Conservation (phyloP, 495 filamentous ascomycete species). For the Trichoderma asperelloides region DNA sequence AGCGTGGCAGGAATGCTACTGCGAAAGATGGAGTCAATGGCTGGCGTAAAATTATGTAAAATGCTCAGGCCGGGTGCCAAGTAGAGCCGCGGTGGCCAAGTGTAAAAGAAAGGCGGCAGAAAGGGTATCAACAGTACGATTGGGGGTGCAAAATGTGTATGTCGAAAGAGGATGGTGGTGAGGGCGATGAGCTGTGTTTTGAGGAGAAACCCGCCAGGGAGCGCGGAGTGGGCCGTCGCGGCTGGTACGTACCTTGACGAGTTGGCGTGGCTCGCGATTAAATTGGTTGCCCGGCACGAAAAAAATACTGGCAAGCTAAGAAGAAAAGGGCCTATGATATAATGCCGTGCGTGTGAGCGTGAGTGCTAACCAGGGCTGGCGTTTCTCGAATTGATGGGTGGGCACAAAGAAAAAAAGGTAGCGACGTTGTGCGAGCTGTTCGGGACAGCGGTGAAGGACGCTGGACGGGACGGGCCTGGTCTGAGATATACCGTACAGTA, state of each 20-base stretch:
- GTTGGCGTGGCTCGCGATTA: conserved; percentile 3
- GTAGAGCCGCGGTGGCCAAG: not conserved
- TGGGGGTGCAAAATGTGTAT: conserved; percentile 7
- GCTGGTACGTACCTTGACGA: conserved; percentile 1
- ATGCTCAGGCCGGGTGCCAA: not conserved
- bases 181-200: conserved; percentile 7
- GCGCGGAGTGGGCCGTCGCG: conserved; percentile 6
- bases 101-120: conserved; percentile 1
- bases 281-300: not conserved
- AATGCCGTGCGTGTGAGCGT: not conserved
- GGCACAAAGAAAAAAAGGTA: not conserved
- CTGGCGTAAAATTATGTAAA: not conserved
- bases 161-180: conserved; percentile 8
- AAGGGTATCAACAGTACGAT: conserved; percentile 6
- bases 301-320: not conserved
- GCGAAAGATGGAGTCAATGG: not conserved
- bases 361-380: not conserved
- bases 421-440: not conserved
- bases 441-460: not conserved
- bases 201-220: conserved; percentile 6
- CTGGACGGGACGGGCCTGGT: not conserved
- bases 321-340: not conserved
- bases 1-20: conserved; percentile 3
- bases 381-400: not conserved
- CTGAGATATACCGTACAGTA: not conserved